phyloP scores from a whole-genome alignment of 345 rosid genomes.

The Melastoma malabathricum region DNA sequence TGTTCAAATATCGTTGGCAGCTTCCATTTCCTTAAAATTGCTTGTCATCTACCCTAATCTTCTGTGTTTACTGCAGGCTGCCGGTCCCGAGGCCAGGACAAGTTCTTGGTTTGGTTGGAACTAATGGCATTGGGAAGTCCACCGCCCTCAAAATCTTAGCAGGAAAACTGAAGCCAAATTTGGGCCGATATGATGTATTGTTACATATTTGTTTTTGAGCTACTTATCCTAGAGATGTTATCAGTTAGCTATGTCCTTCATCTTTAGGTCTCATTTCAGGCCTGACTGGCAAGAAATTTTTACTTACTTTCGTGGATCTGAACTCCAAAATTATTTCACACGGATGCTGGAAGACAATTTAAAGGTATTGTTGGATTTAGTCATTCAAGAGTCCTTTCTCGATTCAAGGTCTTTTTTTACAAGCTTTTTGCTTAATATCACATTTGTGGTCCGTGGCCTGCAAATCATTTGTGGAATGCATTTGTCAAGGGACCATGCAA shows the following conservation, averaged over 20 bases:
- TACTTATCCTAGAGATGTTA: no score
- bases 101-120: conserved; percentile 98
- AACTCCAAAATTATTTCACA: conserved; percentile 91
- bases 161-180: conserved; percentile 90
- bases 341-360: conserved; percentile 84
- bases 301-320: conserved; percentile 95
- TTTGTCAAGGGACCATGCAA: no score
- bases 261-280: neutral
- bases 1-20: no score
- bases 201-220: conserved; percentile 15
- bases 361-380: no score
- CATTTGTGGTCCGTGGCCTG: no score
- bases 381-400: no score
- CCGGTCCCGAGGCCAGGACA: conserved; percentile 99
- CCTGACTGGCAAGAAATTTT: conserved; percentile 99
- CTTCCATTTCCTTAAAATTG: no score
- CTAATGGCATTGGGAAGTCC: conserved; percentile 96
- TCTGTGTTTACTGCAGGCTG: conserved; percentile 30
- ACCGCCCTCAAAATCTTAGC: conserved; percentile 93
- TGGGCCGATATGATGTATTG: conserved; percentile 16
- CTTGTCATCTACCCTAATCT: no score
- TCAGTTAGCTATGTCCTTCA: no score
- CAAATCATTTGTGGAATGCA: no score
- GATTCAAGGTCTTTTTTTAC: no score
- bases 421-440: no score